phyloP scores from a whole-genome alignment of 805 yeast species.

The Saccharomyces mikatae region DNA sequence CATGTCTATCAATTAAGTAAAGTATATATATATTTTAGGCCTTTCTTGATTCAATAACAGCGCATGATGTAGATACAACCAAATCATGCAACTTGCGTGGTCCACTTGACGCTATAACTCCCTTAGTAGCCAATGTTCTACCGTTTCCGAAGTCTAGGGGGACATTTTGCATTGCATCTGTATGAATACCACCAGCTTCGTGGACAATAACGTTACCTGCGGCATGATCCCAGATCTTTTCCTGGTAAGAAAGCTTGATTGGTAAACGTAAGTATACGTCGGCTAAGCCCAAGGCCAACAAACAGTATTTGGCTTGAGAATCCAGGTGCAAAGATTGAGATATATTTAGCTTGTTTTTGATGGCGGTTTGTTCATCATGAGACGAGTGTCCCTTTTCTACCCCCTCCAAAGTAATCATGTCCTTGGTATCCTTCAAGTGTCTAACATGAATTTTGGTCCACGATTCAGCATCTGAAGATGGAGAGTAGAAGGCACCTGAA shows the following conservation, averaged over 20 bases:
- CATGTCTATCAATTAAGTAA: neutral
- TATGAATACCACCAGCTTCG: conserved; percentile 88
- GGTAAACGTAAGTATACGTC: conserved; percentile 90
- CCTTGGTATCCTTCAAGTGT: conserved; percentile 13
- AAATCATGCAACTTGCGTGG: conserved; percentile 20
- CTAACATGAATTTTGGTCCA: conserved; percentile 53
- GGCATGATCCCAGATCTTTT: conserved; percentile 98
- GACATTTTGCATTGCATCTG: conserved; percentile 66
- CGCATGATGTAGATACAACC: conserved; percentile 20
- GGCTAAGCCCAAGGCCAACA: conserved; percentile 83
- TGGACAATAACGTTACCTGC: conserved; percentile 81
- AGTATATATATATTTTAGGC: neutral
- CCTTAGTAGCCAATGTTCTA: conserved; percentile 69
- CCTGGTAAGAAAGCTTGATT: conserved; percentile 63
- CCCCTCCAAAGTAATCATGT: conserved; percentile 50
- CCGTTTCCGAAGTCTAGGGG: conserved; percentile 79
- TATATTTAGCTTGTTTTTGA: conserved; percentile 58
- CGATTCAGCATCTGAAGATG: conserved; percentile 26
- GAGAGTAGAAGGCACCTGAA: conserved; percentile 30
- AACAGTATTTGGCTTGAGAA: conserved; percentile 93
- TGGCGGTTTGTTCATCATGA: conserved; percentile 72
- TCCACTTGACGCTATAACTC: conserved; percentile 76
- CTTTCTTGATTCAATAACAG: conserved; percentile 17
- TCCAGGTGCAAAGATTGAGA: conserved; percentile 72
- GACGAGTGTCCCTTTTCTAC: conserved; percentile 94